phyloP scores from a whole-genome alignment of 352 stramenopile species.

The Blastocystis sp. region DNA sequence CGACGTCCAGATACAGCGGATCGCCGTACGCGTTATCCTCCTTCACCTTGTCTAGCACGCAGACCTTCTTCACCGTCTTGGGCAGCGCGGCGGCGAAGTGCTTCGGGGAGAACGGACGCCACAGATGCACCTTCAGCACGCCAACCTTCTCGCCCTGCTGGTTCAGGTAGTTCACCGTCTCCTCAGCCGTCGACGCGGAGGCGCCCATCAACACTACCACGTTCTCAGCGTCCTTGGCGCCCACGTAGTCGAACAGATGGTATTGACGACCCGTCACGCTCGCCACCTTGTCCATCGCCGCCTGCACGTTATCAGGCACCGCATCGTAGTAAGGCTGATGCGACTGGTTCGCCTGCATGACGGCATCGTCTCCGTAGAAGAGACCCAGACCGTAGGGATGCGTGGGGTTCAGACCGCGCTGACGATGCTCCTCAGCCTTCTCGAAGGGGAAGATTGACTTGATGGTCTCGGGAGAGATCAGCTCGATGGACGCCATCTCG shows the following conservation, averaged over 20 bases:
- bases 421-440: conserved; percentile 49
- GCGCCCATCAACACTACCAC: conserved; percentile 69
- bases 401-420: conserved; percentile 35
- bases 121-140: conserved; percentile 67
- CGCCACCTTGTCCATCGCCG: conserved; percentile 69
- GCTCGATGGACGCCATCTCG: conserved; percentile 65
- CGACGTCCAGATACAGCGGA: conserved; percentile 64
- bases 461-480: conserved; percentile 63
- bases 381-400: neutral
- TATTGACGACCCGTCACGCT: conserved; percentile 69
- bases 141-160: conserved; percentile 68
- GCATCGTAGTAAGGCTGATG: conserved; percentile 43
- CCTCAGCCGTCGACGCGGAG: conserved; percentile 61
- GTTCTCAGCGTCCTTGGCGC: conserved; percentile 65
- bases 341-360: neutral
- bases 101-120: conserved; percentile 68
- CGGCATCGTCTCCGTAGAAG: neutral
- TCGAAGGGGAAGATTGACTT: conserved; percentile 60
- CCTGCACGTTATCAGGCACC: conserved; percentile 67
- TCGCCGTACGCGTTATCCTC: conserved; percentile 66
- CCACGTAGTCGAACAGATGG: conserved; percentile 71
- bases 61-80: conserved; percentile 64
- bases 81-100: conserved; percentile 67
- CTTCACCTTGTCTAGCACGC: conserved; percentile 66
- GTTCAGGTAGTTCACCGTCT: conserved; percentile 68